phyloP scores from a whole-genome alignment of 164 flowering plant genomes.

The Nymphaea colorata region DNA sequence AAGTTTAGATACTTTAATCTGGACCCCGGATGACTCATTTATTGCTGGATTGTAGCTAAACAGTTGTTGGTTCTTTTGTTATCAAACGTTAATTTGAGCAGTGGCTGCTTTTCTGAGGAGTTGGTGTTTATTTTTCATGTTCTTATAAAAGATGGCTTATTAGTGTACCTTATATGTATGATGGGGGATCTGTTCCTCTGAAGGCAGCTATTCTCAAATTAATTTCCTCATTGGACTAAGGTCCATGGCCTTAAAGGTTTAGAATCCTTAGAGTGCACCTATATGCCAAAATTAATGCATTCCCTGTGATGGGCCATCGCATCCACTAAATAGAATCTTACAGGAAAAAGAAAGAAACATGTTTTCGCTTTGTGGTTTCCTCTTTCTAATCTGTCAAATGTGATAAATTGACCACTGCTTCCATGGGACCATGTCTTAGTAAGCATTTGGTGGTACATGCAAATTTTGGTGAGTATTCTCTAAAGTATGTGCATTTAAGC shows the following conservation, averaged over 20 bases:
- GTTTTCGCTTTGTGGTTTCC: neutral
- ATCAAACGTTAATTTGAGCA: neutral
- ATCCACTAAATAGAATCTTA: neutral
- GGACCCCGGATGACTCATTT: neutral
- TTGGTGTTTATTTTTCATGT: neutral
- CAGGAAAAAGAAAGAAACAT: neutral
- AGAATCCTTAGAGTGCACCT: neutral
- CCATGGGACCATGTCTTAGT: too few species aligned
- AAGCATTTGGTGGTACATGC: too few species aligned
- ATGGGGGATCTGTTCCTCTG: neutral
- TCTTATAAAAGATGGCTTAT: neutral
- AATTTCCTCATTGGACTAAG: neutral
- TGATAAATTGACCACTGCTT: too few species aligned
- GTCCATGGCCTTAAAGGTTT: too few species aligned
- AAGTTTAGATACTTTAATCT: too few species aligned
- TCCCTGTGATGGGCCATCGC: neutral
- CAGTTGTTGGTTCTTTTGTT: neutral
- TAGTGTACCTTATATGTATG: too few species aligned
- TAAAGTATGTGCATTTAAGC: neutral
- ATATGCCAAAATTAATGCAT: neutral
- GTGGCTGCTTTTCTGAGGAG: neutral
- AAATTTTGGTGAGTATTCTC: too few species aligned
- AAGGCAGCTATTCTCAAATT: neutral
- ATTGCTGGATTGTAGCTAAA: neutral
- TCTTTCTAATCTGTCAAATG: neutral